Percentiles rank a stretch among this genome's conserved stretches.
Evolutionary conservation across 192 early-diverging fungal genomes (phyloP).

Genomic region (Geosiphon pyriformis): DNA sequence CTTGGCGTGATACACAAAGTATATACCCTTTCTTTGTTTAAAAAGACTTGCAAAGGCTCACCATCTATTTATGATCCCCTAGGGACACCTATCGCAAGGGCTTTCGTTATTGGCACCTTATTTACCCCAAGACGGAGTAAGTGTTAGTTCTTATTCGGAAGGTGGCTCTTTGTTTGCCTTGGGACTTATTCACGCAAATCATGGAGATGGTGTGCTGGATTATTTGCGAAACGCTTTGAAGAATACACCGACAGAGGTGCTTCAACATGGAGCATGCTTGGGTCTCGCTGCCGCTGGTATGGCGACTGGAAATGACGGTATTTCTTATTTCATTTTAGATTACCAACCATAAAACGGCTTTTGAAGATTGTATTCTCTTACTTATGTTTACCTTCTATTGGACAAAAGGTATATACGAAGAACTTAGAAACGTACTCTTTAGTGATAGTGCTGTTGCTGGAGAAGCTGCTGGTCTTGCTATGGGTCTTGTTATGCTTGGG

Average conservation of each 20-base stretch:
- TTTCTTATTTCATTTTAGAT: too few species aligned
- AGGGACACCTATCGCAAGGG: constrained; percentile 86
- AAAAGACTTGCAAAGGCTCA: not conserved
- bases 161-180: constrained; percentile 97
- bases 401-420: constrained; percentile 69
- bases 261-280: constrained; percentile 95
- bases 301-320: constrained; percentile 86
- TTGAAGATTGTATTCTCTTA: not conserved
- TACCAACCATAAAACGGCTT: too few species aligned
- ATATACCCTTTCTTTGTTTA: not conserved
- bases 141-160: constrained; percentile 85
- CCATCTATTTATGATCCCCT: not conserved
- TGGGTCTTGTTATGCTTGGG: constrained; percentile 98
- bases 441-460: constrained; percentile 95
- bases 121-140: constrained; percentile 87
- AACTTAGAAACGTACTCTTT: constrained; percentile 83
- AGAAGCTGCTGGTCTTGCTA: constrained; percentile 92
- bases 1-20: constrained; percentile 96
- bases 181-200: constrained; percentile 95
- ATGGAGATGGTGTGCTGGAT: constrained; percentile 73
- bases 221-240: constrained; percentile 81
- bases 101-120: constrained; percentile 85
- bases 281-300: constrained; percentile 95
- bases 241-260: constrained; percentile 74
- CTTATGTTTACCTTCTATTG: not conserved